Conservation (phyloP, 1,284 basidiomycete species). For the Trichosporon coremiiforme region DNA sequence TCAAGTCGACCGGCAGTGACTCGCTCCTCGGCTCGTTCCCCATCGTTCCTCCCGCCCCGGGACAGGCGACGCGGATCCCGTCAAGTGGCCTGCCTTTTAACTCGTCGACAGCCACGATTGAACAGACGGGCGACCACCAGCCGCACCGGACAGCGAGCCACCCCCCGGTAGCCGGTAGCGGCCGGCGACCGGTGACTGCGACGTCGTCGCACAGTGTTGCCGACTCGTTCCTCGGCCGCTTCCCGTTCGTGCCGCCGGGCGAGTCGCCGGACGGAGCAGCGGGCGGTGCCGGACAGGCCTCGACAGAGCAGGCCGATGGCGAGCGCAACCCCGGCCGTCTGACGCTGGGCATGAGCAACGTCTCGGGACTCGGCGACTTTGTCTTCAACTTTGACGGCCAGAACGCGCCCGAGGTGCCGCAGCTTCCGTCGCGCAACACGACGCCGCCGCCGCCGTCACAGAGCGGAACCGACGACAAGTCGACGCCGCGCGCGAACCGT, state of each 20-base stretch:
- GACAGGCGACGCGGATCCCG: conserved; percentile 17
- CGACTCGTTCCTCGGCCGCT: conserved; percentile 50
- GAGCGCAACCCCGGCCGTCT: conserved; percentile 25
- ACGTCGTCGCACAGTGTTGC: conserved; percentile 39
- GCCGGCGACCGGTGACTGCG: conserved; percentile 28
- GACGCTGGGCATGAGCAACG: conserved; percentile 43
- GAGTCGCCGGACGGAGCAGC: conserved; percentile 32
- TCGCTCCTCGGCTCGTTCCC: conserved; percentile 51
- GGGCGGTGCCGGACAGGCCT: not conserved
- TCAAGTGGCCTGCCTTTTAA: conserved; percentile 21
- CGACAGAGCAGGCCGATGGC: not conserved
- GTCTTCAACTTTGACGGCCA: conserved; percentile 44
- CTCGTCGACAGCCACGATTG: conserved; percentile 23
- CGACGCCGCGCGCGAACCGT: conserved; percentile 14
- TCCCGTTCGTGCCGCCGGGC: conserved; percentile 52
- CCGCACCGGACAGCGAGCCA: conserved; percentile 18
- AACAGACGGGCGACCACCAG: conserved; percentile 16
- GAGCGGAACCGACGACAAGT: not conserved
- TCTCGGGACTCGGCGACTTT: conserved; percentile 49
- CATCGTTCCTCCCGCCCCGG: conserved; percentile 47
- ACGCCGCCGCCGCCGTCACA: conserved; percentile 11
- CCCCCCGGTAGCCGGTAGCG: conserved; percentile 15
- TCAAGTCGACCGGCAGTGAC: conserved; percentile 45
- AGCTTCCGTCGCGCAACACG: conserved; percentile 8
- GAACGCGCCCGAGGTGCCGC: conserved; percentile 4